Conservation (phyloP, 495 filamentous ascomycete species). For the Neurospora sp. region DNA sequence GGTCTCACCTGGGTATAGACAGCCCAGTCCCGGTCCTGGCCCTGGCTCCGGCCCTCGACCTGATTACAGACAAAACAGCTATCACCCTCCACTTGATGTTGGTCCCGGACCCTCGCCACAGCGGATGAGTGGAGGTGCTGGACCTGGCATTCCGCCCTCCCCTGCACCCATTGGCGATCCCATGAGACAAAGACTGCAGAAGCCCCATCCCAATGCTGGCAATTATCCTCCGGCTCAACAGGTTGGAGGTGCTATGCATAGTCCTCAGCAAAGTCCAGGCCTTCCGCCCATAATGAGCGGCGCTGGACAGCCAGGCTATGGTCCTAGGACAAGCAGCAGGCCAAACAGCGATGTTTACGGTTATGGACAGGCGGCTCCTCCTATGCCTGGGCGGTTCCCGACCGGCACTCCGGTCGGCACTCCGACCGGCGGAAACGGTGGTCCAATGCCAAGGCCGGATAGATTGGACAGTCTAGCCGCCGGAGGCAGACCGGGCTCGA, state of each 20-base stretch:
- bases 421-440: not conserved
- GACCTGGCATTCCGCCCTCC: slow-evolving; percentile 1
- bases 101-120: not conserved
- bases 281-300: slow-evolving; percentile 9
- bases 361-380: not conserved
- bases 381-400: not conserved
- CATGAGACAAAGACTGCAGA: slow-evolving; percentile 25
- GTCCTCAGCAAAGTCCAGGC: slow-evolving; percentile 14
- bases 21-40: slow-evolving; percentile 26
- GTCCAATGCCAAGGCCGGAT: slow-evolving; percentile 15
- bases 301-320: slow-evolving; percentile 13
- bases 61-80: not conserved
- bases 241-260: not conserved
- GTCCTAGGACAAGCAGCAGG: slow-evolving; percentile 12
- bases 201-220: slow-evolving; percentile 22
- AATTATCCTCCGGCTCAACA: slow-evolving; percentile 4
- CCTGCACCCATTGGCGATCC: slow-evolving; percentile 17
- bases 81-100: not conserved
- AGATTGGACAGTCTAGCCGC: slow-evolving; percentile 15
- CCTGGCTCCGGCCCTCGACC: not conserved
- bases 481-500: slow-evolving; percentile 4
- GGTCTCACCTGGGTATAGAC: slow-evolving; percentile 28
- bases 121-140: slow-evolving; percentile 1
- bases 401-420: not conserved
- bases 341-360: slow-evolving; percentile 20